Evolutionary conservation across 306 rosid species (phyloP).

Genomic region (Cucumis cinereus): DNA sequence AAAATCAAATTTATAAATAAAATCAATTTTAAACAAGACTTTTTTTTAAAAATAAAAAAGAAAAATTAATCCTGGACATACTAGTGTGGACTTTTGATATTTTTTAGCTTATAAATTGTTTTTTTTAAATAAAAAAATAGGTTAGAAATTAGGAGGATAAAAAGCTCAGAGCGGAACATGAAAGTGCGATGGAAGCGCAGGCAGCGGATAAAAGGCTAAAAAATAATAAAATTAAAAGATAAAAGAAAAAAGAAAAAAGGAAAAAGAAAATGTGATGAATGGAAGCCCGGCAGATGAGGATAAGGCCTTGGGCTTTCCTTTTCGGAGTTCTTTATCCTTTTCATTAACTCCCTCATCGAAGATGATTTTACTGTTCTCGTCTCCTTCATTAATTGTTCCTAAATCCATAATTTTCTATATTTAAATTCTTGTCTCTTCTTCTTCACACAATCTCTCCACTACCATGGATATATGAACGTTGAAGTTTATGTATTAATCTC

Average conservation of each 20-base stretch:
- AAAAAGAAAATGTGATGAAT: background rate
- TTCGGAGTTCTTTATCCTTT: background rate
- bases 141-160: background rate
- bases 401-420: background rate
- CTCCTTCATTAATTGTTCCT: background rate
- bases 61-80: no score
- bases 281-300: conserved; percentile 7
- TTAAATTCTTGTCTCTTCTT: background rate
- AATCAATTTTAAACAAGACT: no score
- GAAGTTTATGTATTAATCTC: background rate
- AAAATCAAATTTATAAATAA: no score
- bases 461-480: background rate
- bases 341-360: background rate
- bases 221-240: no score
- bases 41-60: no score
- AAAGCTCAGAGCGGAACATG: background rate
- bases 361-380: background rate
- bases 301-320: background rate
- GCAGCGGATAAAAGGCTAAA: background rate
- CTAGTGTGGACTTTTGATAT: no score
- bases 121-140: no score
- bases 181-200: background rate
- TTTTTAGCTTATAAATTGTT: no score
- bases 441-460: background rate
- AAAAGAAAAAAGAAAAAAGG: background rate